Conservation (phyloP, 495 filamentous ascomycete genomes). For the Penicilliopsis zonata region DNA sequence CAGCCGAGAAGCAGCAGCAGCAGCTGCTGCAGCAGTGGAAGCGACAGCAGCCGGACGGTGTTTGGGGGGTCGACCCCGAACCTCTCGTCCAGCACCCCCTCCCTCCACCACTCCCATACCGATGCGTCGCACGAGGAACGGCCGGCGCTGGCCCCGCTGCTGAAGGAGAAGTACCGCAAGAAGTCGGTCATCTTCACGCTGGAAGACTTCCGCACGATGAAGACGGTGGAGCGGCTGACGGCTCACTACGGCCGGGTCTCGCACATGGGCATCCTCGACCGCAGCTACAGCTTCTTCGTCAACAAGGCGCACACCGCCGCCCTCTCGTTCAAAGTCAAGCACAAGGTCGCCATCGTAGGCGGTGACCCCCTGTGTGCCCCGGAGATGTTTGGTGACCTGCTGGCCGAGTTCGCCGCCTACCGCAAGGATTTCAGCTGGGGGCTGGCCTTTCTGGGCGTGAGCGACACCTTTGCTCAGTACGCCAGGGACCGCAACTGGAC, state of each 20-base stretch:
- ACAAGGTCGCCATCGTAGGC: constrained; percentile 21
- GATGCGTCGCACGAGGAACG: background rate
- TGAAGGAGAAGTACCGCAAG: constrained; percentile 1
- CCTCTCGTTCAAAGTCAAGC: constrained; percentile 27
- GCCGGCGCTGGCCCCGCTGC: background rate
- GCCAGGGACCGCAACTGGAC: constrained; percentile 18
- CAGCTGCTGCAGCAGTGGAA: constrained; percentile 6
- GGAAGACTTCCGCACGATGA: constrained; percentile 17
- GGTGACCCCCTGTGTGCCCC: constrained; percentile 28
- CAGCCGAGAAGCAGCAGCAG: background rate
- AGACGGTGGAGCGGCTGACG: constrained; percentile 17
- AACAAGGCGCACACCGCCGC: constrained; percentile 21
- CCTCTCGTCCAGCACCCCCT: constrained; percentile 1
- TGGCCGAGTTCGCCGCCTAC: constrained; percentile 26
- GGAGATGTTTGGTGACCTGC: constrained; percentile 9
- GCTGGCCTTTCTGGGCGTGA: constrained; percentile 27
- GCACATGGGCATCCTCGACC: constrained; percentile 34
- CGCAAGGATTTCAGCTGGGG: constrained; percentile 14
- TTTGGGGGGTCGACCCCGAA: no score
- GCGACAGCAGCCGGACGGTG: constrained; percentile 9
- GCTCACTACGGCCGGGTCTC: constrained; percentile 23
- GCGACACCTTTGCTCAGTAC: constrained; percentile 15
- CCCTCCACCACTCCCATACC: constrained; percentile 1
- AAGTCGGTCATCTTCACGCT: constrained; percentile 13
- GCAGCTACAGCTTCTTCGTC: constrained; percentile 29